These are phyloP conservation scores for Phytophthora lateralis DNA, from an alignment of 352 stramenopile genomes.

Conservation along the genomic window DNA sequence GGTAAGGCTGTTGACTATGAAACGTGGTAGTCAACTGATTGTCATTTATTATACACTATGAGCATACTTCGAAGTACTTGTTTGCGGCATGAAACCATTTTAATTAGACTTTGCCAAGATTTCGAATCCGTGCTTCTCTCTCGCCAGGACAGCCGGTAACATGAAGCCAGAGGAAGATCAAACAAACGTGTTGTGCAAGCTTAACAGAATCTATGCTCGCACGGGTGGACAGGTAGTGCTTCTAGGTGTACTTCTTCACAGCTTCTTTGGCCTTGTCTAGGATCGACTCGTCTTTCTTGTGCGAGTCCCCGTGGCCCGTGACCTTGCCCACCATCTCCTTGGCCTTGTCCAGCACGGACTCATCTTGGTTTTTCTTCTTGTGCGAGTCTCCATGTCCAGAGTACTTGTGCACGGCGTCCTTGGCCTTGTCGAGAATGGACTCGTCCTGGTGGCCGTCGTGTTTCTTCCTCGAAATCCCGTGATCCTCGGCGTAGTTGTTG, in stretches of 20 bases:
- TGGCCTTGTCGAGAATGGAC: slow-evolving; percentile 26
- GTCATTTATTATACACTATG: neutral
- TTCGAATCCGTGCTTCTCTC: no score
- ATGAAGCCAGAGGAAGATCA: no score
- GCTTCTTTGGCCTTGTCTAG: slow-evolving; percentile 31
- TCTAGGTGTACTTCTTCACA: slow-evolving; percentile 22
- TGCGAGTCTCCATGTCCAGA: slow-evolving; percentile 7
- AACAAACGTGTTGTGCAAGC: no score
- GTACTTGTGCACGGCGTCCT: slow-evolving; percentile 14
- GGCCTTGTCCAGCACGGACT: slow-evolving; percentile 29
- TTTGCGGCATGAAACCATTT: no score
- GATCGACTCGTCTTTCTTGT: slow-evolving; percentile 28
- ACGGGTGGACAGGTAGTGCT: slow-evolving; percentile 3
- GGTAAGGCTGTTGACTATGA: slow-evolving; percentile 31
- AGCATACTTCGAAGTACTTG: neutral
- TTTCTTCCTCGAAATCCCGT: slow-evolving; percentile 27
- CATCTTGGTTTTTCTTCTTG: slow-evolving; percentile 13
- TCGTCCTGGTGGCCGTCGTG: slow-evolving; percentile 23
- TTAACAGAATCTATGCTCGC: neutral
- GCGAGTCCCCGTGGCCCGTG: slow-evolving; percentile 22
- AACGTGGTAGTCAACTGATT: slow-evolving; percentile 18
- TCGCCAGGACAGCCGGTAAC: no score
- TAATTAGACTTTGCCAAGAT: no score
- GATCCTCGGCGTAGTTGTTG: slow-evolving; percentile 26
- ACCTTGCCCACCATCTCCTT: slow-evolving; percentile 28